Evolutionary conservation across 768 basidiomycete genomes (phyloP), one percentile per base, ranked within the genome.

Genomic region (Psilocybe subaeruginosa): DNA sequence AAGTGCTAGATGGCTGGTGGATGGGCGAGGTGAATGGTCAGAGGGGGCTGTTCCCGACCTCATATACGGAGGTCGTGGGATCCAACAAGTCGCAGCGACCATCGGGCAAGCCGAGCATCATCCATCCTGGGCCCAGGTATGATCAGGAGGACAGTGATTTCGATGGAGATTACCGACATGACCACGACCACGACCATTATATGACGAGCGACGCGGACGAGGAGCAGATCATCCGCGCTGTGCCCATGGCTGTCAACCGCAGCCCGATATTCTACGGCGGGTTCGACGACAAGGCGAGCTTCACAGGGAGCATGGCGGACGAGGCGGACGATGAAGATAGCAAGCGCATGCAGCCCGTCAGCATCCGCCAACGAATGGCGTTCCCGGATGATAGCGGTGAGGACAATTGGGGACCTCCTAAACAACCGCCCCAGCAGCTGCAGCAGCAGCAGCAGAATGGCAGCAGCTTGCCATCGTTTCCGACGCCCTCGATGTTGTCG

Each of bases 1-100:
- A 96, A 71, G 91, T 95, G 0, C 78, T 93, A 35, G 91, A 92
- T 63, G 93, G 87, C 61, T 96, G 95, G 95, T 96, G 93, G 91
- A 84, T 94, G 78, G 95, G 94, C 6, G 87, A 91, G 70, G 71
- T 86, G 35, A 76, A 82, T 58, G 92, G 91, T 1, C 80, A 79
- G 63, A 86, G 82, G 54, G 95, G 95, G 12, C 71, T 97, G 45
- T 96, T 97, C 80, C 95, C 95, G 0, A 82, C 85, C 1, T 82
- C 86, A 5, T 91, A 93, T 73, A 88, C 87, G 8, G 90, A 93
- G 65, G 69, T 76, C 30, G 68, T 82, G 0, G 59, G 64, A 2
- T 50, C 46, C 7, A 39, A 35, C 23, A 75, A 72, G 47, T 73
- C 78, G 5, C 68, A 72, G 16, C 62, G 27, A 35, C 43, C 54